A percentile compares a stretch with the other conserved stretches of the same genome.
Evolutionary conservation across 1,139 yeast species (phyloP).

Genomic region (Yamadazyma dendronema): DNA sequence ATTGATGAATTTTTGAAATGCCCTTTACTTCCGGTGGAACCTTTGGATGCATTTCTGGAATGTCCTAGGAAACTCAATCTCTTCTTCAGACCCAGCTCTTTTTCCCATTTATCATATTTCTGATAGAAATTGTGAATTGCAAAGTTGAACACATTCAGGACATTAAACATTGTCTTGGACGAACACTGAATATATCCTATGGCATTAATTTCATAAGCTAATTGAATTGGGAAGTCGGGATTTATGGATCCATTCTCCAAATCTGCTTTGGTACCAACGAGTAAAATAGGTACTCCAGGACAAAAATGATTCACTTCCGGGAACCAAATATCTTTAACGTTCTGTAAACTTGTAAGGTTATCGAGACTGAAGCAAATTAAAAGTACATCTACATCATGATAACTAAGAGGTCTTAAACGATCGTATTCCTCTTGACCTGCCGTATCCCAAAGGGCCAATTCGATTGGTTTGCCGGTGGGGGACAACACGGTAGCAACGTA

Average conservation of each 20-base stretch:
- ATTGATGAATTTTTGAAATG: slow-evolving; percentile 39
- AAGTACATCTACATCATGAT: slow-evolving; percentile 77
- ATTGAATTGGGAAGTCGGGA: slow-evolving; percentile 49
- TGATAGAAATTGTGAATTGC: slow-evolving; percentile 41
- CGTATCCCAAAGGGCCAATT: slow-evolving; percentile 86
- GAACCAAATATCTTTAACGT: slow-evolving; percentile 79
- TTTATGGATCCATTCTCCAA: slow-evolving; percentile 35
- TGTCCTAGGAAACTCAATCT: slow-evolving; percentile 33
- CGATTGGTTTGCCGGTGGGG: slow-evolving; percentile 53
- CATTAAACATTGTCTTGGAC: slow-evolving; percentile 67
- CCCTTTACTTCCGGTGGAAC: slow-evolving; percentile 22
- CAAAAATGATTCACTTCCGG: slow-evolving; percentile 86
- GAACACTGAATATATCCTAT: slow-evolving; percentile 79
- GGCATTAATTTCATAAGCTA: slow-evolving; percentile 70
- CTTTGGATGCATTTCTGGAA: slow-evolving; percentile 25
- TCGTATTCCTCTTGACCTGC: slow-evolving; percentile 95
- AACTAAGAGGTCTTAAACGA: slow-evolving; percentile 75
- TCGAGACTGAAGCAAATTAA: slow-evolving; percentile 76
- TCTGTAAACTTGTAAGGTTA: slow-evolving; percentile 60
- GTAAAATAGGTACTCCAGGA: slow-evolving; percentile 70
- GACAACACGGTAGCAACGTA: slow-evolving; percentile 65
- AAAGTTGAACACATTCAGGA: slow-evolving; percentile 64
- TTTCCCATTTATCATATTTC: slow-evolving; percentile 36
- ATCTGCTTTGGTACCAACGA: slow-evolving; percentile 82
- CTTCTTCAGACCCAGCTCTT: slow-evolving; percentile 27